Percentiles rank a stretch among this genome's conserved stretches.
These are phyloP conservation scores for Leishmania major DNA, from an alignment of 208 protist species.

Conservation along the genomic window DNA sequence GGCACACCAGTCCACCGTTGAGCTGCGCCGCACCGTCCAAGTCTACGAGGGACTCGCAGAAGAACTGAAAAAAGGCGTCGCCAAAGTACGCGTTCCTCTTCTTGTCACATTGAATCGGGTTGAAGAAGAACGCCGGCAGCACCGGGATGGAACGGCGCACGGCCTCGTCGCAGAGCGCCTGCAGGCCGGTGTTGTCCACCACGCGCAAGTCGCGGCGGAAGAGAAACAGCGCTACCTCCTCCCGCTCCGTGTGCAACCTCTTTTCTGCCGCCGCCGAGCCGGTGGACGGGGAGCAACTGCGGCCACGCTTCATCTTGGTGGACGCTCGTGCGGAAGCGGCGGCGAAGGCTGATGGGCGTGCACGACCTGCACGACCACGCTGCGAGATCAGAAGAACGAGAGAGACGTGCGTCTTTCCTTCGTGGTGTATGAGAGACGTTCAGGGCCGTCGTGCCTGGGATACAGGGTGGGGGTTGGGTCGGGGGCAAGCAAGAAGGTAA, in stretches of 20 bases:
- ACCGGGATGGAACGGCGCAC: conserved; percentile 29
- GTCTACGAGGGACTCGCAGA: conserved; percentile 66
- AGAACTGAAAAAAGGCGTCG: conserved; percentile 65
- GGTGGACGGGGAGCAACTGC: conserved; percentile 21
- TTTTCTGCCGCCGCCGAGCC: conserved; percentile 9
- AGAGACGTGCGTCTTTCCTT: conserved; percentile 12
- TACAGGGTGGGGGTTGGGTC: too few species aligned
- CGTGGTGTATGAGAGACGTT: background rate
- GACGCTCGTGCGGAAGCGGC: background rate
- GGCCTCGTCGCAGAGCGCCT: conserved; percentile 37
- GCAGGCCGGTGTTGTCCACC: conserved; percentile 71
- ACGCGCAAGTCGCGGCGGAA: conserved; percentile 76
- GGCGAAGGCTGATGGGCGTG: background rate
- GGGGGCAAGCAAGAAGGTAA: background rate
- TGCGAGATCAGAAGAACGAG: conserved; percentile 24
- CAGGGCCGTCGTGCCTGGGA: background rate
- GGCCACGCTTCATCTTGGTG: conserved; percentile 23
- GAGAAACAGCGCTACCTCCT: conserved; percentile 64
- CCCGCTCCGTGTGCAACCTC: conserved; percentile 8
- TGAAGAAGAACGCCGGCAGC: conserved; percentile 81
- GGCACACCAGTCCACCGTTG: conserved; percentile 54
- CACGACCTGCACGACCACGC: conserved; percentile 6
- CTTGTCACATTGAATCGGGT: conserved; percentile 65
- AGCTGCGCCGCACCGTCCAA: conserved; percentile 61
- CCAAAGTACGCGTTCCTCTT: conserved; percentile 73